Conservation (phyloP, 2,329 filamentous ascomycete genomes). For the Colletotrichum tabaci region DNA sequence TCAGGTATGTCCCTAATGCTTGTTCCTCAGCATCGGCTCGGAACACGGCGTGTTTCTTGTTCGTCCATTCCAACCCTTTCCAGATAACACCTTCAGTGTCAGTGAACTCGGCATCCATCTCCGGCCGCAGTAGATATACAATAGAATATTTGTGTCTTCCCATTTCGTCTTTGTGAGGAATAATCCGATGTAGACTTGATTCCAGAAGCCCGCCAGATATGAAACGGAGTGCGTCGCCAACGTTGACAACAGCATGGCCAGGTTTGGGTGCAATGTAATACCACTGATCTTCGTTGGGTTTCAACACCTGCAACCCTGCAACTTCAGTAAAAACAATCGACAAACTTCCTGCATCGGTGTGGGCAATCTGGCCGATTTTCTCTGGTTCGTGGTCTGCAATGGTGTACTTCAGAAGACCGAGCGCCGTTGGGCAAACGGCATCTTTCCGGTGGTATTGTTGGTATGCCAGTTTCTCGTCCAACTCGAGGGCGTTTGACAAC, state of each 20-base stretch:
- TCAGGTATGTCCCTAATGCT: conserved; percentile 21
- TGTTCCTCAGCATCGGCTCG: conserved; percentile 25
- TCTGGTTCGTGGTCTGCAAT: conserved; percentile 17
- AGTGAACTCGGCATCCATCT: conserved; percentile 43
- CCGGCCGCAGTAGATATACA: conserved; percentile 45
- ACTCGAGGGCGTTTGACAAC: conserved; percentile 3
- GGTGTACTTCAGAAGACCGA: conserved; percentile 27
- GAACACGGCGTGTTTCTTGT: conserved; percentile 45
- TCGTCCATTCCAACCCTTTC: conserved; percentile 45
- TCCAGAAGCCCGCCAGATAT: conserved; percentile 36
- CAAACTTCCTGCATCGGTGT: conserved; percentile 45
- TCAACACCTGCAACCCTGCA: conserved; percentile 43
- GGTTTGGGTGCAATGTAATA: conserved; percentile 42
- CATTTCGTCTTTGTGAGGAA: conserved; percentile 41
- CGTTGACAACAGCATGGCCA: conserved; percentile 38
- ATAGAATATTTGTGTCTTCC: conserved; percentile 44
- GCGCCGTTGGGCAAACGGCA: conserved; percentile 21
- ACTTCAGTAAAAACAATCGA: conserved; percentile 45
- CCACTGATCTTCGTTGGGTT: conserved; percentile 42
- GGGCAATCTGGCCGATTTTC: conserved; percentile 37
- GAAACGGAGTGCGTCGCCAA: conserved; percentile 42
- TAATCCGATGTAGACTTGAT: conserved; percentile 44
- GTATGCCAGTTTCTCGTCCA: not conserved
- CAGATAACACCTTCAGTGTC: conserved; percentile 39
- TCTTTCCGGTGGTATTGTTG: conserved; percentile 25